Conservation (phyloP, 2,329 filamentous ascomycete species). For the Chrysoporthe cubensis region DNA sequence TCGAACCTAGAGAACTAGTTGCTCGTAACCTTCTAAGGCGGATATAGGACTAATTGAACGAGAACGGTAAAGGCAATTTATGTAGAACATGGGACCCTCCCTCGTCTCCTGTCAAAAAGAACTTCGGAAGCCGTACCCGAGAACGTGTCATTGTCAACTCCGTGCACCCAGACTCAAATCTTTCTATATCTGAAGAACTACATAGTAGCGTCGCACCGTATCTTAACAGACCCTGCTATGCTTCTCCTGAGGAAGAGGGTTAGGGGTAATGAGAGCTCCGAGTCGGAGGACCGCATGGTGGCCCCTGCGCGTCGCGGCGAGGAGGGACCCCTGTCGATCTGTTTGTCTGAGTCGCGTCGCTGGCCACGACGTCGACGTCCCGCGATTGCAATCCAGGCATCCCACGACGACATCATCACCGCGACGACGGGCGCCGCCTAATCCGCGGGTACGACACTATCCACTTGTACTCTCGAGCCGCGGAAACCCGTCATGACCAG, state of each 20-base stretch:
- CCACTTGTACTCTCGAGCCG: neutral
- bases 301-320: slow-evolving; percentile 10
- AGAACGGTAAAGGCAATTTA: neutral
- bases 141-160: neutral
- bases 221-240: slow-evolving; percentile 14
- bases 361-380: slow-evolving; percentile 13
- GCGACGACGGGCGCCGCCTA: slow-evolving; percentile 7
- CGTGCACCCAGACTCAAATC: no score
- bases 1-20: neutral
- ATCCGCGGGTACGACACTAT: slow-evolving; percentile 12
- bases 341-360: slow-evolving; percentile 26
- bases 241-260: neutral
- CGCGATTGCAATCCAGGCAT: neutral
- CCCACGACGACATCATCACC: neutral
- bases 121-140: neutral
- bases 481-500: neutral
- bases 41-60: neutral
- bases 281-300: slow-evolving; percentile 5
- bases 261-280: neutral
- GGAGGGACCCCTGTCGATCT: slow-evolving; percentile 19
- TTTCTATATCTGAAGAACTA: neutral
- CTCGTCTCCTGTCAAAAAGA: neutral
- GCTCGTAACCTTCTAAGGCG: neutral
- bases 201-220: neutral
- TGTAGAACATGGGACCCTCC: neutral